Evolutionary conservation across 1,284 basidiomycete species (phyloP).

Genomic region (Tilletia walkeri): DNA sequence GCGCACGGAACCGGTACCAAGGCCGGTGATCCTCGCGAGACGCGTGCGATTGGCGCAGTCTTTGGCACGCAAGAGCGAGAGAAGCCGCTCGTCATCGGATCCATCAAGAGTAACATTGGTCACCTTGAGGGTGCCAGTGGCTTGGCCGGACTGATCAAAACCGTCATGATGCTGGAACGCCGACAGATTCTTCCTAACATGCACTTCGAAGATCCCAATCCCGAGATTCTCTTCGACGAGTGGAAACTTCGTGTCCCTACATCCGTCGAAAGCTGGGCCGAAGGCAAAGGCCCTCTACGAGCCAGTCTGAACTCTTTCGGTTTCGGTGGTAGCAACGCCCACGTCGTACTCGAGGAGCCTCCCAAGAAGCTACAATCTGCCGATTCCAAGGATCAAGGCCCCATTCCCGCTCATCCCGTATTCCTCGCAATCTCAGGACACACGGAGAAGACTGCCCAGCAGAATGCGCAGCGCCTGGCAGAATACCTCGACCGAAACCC

Average conservation of each 20-base stretch:
- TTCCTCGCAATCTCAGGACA: not conserved
- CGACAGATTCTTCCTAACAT: constrained; percentile 30
- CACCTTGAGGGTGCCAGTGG: constrained; percentile 37
- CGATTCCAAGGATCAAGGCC: not conserved
- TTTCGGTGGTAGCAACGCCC: constrained; percentile 3
- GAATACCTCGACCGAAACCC: constrained; percentile 27
- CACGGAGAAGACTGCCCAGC: constrained; percentile 29
- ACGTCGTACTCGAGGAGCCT: constrained; percentile 1
- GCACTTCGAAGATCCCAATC: not conserved
- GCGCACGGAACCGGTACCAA: constrained; percentile 41
- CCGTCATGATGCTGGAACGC: constrained; percentile 20
- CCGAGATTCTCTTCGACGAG: not conserved
- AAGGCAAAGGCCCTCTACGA: not conserved
- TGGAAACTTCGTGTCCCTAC: not conserved
- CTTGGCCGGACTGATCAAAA: constrained; percentile 37
- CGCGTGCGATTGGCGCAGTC: constrained; percentile 27
- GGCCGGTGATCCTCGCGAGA: constrained; percentile 36
- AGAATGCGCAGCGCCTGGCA: constrained; percentile 27
- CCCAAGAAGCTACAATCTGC: not conserved
- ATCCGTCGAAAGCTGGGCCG: not conserved
- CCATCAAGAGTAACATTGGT: constrained; percentile 37
- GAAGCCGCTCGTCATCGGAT: constrained; percentile 29
- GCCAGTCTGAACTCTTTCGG: constrained; percentile 4
- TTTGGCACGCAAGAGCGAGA: not conserved
- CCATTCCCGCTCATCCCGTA: not conserved